phyloP scores from a whole-genome alignment of 1,284 basidiomycete genomes.

The Microbotryum violaceum region DNA sequence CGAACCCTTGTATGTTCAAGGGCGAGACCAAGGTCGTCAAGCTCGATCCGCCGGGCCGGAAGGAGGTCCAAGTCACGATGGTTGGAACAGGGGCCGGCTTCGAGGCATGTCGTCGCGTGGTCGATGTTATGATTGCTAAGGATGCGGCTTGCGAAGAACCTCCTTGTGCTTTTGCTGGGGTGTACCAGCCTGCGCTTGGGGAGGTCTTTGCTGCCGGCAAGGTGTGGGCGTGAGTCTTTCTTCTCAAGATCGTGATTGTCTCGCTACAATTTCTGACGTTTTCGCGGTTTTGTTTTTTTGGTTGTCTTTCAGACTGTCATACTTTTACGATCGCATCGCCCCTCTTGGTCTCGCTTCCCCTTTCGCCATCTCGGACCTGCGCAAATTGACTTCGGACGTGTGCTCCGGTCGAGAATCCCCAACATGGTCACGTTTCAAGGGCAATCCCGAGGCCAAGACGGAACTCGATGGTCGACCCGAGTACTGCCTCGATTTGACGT shows the following conservation, averaged over 20 bases:
- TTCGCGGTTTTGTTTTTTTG: slow-evolving; percentile 32
- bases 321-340: slow-evolving; percentile 90
- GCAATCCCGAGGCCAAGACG: slow-evolving; percentile 52
- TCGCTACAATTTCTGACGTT: neutral
- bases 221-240: slow-evolving; percentile 35
- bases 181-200: slow-evolving; percentile 91
- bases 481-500: slow-evolving; percentile 91
- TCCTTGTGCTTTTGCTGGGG: slow-evolving; percentile 93
- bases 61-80: slow-evolving; percentile 65
- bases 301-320: slow-evolving; percentile 69
- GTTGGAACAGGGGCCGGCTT: slow-evolving; percentile 72
- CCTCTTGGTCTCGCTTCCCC: slow-evolving; percentile 57
- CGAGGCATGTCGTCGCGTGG: slow-evolving; percentile 72
- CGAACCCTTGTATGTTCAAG: slow-evolving; percentile 73
- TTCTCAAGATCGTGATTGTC: neutral
- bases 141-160: slow-evolving; percentile 84
- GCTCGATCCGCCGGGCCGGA: slow-evolving; percentile 55
- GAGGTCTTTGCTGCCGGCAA: slow-evolving; percentile 63
- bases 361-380: slow-evolving; percentile 58
- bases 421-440: slow-evolving; percentile 36
- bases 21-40: slow-evolving; percentile 59
- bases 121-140: slow-evolving; percentile 92
- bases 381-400: slow-evolving; percentile 58
- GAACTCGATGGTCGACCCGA: slow-evolving; percentile 81
- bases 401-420: slow-evolving; percentile 54